Evolutionary conservation across 176 grass and related monocot genomes (phyloP), one percentile per base, ranked within the genome.

Genomic region (Typha latifolia): DNA sequence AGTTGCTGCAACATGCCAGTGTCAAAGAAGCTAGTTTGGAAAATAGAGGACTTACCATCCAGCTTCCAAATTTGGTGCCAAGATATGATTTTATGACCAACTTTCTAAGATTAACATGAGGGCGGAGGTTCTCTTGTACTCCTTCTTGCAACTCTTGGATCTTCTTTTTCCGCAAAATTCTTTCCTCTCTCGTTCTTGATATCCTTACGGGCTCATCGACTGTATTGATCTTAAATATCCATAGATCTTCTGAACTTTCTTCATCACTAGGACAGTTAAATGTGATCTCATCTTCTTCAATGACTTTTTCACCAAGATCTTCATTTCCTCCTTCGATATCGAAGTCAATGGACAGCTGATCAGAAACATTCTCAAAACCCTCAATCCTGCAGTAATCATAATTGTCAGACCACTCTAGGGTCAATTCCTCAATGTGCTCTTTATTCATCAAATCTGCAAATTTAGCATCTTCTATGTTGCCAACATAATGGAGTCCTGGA

Each of bases 21-120:
- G 29, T 53, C 14, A 72, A n/a, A 19, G 53, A 61, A 22, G 8
- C 70, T 13, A 72, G 12, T 62, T 72, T n/a, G 16, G 18, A 29
- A 11, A 72, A 62, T 9, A 14, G 32, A 27, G 56, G 34, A 62
- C 47, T 37, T 10, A 12, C 19, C 32, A 72, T 62, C 56, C 70
- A 72, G 53, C 55, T 62, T n/a, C 56, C 10, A 48, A 62, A 14
- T n/a, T 49, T 49, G 70, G 32, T 62, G 56, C 70, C 56, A 11
- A 27, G 9, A 22, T 72, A 63, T 3, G 14, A 9, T n/a, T 8
- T 21, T 12, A 16, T 49, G n/a, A 49, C 57, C 32, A 72, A 72
- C 2, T 62, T 19, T 49, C 27, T 62, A 4, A 72, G 70, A 20
- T 62, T 29, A 19, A 12, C 20, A 72, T 49, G 70, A 49, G 70